Base-by-base conservation (phyloP, 2,329 filamentous ascomycete genomes). In the Penicillium sclerotigenum region DNA sequence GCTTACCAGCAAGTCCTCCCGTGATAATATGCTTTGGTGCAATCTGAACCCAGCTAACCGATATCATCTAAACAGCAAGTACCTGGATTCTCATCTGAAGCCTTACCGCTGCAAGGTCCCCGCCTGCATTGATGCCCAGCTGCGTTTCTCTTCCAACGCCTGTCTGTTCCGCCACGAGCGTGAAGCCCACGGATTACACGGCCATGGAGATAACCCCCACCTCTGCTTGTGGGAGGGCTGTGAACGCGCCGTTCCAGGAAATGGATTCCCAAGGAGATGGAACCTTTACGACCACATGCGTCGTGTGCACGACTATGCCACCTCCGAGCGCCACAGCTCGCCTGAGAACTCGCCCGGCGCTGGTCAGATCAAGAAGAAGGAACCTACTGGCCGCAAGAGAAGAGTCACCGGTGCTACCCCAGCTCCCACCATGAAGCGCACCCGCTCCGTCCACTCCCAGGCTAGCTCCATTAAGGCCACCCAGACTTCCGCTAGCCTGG, bases 261-360 rank as follows among this genome's bases (percentile, higher is more conserved):
- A 93, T 72, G 93, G 93, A 66, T 97, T 97, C 71, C 93, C 92
- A 36, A 87, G 93, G 67, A 88, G 92, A 68, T 97, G 94, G 90
- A 97, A 97, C 77, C 83, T 96, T 52, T 87, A 89, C 74, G 93
- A 97, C 77, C 93, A 97, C 81, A 97, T 97, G 92, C 90, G 91
- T 78, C 88, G 93, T 60, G 92, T 97, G 8, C 93, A 97, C 67
- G 82, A 84, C 63, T 84, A 83, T 67, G 79, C 71, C 46, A 69
- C 72, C 18, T 76, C 72, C 9, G 75, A 77, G 56, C 71, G 71
- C 18, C 71, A 71, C 56, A 77, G 73, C 65, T 77, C 75, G 1
- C 74, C 74, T 3, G 75, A 77, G 62, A 66, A 66, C 40, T 71
- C 73, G 6, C 71, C 73, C 10, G 66, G 65, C 29, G 62, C 55